Evolutionary conservation across 1,139 yeast species (phyloP), one percentile per base, ranked within the genome.

Genomic region (Taiozyma sp.): DNA sequence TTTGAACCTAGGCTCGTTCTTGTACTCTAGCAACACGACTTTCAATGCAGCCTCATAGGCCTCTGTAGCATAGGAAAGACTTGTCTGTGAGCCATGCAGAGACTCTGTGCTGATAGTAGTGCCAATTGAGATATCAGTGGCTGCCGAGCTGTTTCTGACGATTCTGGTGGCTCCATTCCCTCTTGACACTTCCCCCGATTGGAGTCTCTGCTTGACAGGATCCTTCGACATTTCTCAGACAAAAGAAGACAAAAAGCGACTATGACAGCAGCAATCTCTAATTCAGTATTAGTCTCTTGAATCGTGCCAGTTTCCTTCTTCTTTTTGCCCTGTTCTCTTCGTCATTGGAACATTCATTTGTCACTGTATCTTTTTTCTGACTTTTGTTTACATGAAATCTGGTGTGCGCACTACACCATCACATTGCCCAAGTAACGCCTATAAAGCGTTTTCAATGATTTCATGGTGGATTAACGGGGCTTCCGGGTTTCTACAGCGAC

Each of bases 1-100:
- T 48, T 75, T 65, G 66, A 82, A 83, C 36, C 87, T 65, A 4
- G 84, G 84, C 61, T 82, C 87, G 55, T 76, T 79, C 52, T 76
- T 68, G 60, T 83, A 81, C 54, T 81, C 84, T 16, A 82, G 65
- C n/a, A 83, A 64, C 12, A 81, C 58, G 6, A 79, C 68, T 59
- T 79, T 80, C 43, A 83, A 60, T 3, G 76, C 72, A 22, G 72
- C 65, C 48, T 73, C 74, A 53, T 78, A 77, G 1, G 55, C 45
- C 22, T 51, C 59, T 24, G 34, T 38, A 4, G 47, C 29, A 4
- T 14, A 12, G 4, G 47, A 46, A 8, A 38, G 40, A 34, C 45
- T 30, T 27, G 8, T 19, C n/a, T 29, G 16, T 14, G 49, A 40
- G 14, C 43, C 28, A 23, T 48, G 32, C 3, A 51, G 49, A 1